Evolutionary conservation across 108 stramenopile species (phyloP).

Genomic region (Cyclotella choctawhatcheeana): DNA sequence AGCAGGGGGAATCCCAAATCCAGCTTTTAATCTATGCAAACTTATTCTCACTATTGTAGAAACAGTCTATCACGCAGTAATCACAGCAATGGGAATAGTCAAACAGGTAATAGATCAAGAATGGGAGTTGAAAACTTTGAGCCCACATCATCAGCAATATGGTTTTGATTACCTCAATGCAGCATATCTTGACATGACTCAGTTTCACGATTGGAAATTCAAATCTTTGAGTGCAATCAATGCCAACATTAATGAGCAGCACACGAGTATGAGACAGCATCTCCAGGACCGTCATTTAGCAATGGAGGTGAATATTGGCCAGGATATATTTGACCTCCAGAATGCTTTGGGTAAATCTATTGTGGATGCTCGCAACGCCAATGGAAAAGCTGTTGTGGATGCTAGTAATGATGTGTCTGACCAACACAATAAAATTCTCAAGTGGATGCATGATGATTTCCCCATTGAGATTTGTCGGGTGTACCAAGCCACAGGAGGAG

Average conservation of each 20-base stretch:
- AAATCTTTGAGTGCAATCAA: background rate
- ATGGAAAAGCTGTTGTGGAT: background rate
- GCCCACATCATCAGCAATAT: no score
- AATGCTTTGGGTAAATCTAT: background rate
- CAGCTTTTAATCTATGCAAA: background rate
- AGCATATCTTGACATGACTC: background rate
- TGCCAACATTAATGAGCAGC: background rate
- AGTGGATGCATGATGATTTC: background rate
- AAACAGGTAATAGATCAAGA: background rate
- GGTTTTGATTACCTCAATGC: background rate
- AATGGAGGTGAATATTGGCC: background rate
- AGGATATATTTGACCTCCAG: background rate
- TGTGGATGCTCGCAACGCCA: background rate
- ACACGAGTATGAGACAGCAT: background rate
- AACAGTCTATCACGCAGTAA: background rate
- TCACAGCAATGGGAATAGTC: background rate
- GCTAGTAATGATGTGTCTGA: background rate
- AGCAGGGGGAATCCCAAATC: background rate
- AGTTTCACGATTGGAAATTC: background rate
- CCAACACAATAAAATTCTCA: background rate
- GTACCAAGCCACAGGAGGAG: background rate
- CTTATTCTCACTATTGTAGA: background rate
- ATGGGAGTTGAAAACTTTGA: no score
- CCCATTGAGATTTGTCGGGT: background rate
- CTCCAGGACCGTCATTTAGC: background rate